These are phyloP conservation scores for Dioszegia hungarica DNA, from an alignment of 768 basidiomycete species.

Conservation along the genomic window DNA sequence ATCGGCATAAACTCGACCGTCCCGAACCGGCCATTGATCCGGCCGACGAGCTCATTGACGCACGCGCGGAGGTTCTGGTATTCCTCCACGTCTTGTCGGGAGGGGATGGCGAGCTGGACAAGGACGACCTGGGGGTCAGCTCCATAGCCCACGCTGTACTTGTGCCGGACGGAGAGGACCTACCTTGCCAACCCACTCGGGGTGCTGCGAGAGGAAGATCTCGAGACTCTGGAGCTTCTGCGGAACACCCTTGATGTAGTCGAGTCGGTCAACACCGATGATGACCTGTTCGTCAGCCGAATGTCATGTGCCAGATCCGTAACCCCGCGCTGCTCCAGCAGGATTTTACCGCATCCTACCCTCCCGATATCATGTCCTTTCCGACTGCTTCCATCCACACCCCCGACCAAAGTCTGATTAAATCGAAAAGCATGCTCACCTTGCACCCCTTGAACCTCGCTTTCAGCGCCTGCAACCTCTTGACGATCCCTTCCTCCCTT, in stretches of 20 bases:
- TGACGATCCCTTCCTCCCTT: conserved; percentile 69
- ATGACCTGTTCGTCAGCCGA: conserved; percentile 55
- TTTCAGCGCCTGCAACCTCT: conserved; percentile 74
- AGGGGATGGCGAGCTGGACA: conserved; percentile 94
- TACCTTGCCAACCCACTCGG: conserved; percentile 98
- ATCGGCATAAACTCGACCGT: conserved; percentile 99
- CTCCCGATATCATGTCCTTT: no score
- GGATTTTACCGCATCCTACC: no score
- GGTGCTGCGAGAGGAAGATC: conserved; percentile 92
- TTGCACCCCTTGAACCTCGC: conserved; percentile 90
- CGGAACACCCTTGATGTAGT: conserved; percentile 99
- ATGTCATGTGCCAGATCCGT: not conserved
- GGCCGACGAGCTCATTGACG: conserved; percentile 95
- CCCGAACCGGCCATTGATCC: conserved; percentile 97
- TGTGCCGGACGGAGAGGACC: not conserved
- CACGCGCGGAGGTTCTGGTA: conserved; percentile 94
- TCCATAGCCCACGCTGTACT: no score
- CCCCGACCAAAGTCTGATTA: no score
- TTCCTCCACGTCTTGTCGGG: conserved; percentile 96
- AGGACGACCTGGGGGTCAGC: conserved; percentile 67
- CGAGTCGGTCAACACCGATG: conserved; percentile 94
- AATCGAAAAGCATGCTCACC: no score
- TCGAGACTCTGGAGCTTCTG: conserved; percentile 97
- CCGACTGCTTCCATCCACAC: not conserved
- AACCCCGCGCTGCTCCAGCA: no score